Evolutionary conservation across 2,329 filamentous ascomycete genomes (phyloP), one percentile per base, ranked within the genome.

Genomic region (Corynespora cassiicola): DNA sequence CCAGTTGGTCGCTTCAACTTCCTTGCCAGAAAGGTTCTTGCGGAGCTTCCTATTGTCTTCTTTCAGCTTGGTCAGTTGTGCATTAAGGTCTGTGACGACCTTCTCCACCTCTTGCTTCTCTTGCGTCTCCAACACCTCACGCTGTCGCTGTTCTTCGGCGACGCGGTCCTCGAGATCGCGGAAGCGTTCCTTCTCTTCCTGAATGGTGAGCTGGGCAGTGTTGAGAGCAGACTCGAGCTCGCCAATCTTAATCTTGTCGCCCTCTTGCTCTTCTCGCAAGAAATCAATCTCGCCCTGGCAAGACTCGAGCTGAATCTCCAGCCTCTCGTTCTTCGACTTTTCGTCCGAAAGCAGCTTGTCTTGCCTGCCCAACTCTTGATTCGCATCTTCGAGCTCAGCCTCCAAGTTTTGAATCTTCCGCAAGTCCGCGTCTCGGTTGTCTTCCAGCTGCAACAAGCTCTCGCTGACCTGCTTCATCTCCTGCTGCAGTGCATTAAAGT

Each of bases 71-170:
- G 86, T 86, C 16, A 85, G 81, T 68, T 97, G 91, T 25, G 84
- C 79, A 64, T 96, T 97, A 52, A 97, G 85, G 50, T 96, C 90
- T 60, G 95, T 92, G 61, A 97, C 84, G 49, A 95, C 83, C 67
- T 92, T 88, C 71, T 97, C 91, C 34, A 95, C 88, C 63, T 97
- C 92, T 63, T 95, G 88, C 74, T 97, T 96, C 71, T 96, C 91
- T 58, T 88, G 85, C 61, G 83, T 87, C 30, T 90, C 89, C 37
- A 96, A 81, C 31, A 91, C 81, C 65, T 97, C 92, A 28, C 89
- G 82, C 69, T 97, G 92, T 51, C 87, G 81, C 39, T 91, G 79
- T 72, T 97, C 94, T 40, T 87, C 84, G 15, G 81, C 77, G 16
- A 96, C 78, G n/a, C 86, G 82, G 47, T 84, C 80, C 42, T 77